Conservation (phyloP, 352 stramenopile species). For the Phytophthora citrophthora region DNA sequence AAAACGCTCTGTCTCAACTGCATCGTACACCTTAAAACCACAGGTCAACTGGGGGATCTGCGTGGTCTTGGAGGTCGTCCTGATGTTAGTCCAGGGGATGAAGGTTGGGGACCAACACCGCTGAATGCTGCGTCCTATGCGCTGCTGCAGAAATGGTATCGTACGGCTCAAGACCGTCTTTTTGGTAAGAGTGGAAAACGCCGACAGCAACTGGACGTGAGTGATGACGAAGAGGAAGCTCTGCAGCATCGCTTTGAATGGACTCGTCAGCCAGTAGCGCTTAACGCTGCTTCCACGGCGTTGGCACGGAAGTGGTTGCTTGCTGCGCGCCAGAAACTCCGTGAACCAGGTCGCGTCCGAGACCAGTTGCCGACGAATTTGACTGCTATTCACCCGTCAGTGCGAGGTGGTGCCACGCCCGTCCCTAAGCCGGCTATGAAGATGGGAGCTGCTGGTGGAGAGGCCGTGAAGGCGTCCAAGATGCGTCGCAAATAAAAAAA, state of each 20-base stretch:
- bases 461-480: constrained; percentile 58
- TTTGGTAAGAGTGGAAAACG: constrained; percentile 78
- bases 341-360: constrained; percentile 47
- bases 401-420: constrained; percentile 60
- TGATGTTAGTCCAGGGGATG: constrained; percentile 24
- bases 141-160: constrained; percentile 93
- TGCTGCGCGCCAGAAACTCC: constrained; percentile 65
- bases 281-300: constrained; percentile 84
- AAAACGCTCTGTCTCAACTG: constrained; percentile 96
- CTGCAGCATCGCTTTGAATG: constrained; percentile 74
- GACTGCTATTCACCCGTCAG: constrained; percentile 57
- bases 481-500: constrained; percentile 67
- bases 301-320: constrained; percentile 86
- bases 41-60: constrained; percentile 25
- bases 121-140: constrained; percentile 88
- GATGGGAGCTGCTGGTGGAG: constrained; percentile 72
- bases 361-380: constrained; percentile 57
- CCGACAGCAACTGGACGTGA: constrained; percentile 74
- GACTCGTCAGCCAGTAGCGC: constrained; percentile 70
- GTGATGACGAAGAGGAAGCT: constrained; percentile 87
- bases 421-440: constrained; percentile 77
- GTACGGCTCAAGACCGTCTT: constrained; percentile 88
- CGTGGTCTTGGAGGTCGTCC: constrained; percentile 28
- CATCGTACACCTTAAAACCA: constrained; percentile 80
- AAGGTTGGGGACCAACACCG: constrained; percentile 62